Conservation (phyloP, 2,329 filamentous ascomycete species). For the Pseudogymnoascus sp. region DNA sequence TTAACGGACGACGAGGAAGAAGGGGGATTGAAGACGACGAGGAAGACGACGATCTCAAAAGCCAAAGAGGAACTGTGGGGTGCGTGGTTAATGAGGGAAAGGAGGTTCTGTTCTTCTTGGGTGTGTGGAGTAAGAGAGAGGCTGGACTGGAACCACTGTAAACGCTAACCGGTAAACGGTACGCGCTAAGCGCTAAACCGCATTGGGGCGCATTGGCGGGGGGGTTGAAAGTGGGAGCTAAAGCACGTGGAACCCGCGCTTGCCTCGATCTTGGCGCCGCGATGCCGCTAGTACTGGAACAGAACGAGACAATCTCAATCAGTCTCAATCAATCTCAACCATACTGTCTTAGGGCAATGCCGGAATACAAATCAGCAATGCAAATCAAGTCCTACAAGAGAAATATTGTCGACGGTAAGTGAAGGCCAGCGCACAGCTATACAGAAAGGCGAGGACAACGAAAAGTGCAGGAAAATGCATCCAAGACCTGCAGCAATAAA, state of each 20-base stretch:
- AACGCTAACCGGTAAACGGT: conserved; percentile 7
- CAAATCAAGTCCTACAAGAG: not conserved
- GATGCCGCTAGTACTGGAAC: not conserved
- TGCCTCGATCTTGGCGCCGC: not conserved
- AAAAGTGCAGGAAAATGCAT: not conserved
- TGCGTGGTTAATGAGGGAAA: conserved; percentile 3
- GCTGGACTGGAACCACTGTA: conserved; percentile 1
- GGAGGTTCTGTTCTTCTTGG: conserved; percentile 6
- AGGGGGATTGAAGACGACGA: conserved; percentile 1
- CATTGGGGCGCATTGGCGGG: not conserved
- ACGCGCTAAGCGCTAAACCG: not conserved
- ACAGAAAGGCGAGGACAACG: not conserved
- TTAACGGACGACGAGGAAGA: not conserved
- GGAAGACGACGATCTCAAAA: not conserved
- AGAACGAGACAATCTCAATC: not conserved
- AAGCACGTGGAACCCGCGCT: conserved; percentile 7
- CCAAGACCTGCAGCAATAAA: not conserved
- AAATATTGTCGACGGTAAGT: not conserved
- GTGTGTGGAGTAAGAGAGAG: conserved; percentile 5
- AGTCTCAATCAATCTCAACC: not conserved
- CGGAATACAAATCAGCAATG: not conserved
- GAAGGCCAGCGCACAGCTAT: not conserved
- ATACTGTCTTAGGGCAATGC: not conserved
- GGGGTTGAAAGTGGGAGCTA: not conserved
- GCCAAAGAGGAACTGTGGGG: conserved; percentile 3